phyloP scores from a whole-genome alignment of 2,329 filamentous ascomycete species.

The Talaromyces sp. region DNA sequence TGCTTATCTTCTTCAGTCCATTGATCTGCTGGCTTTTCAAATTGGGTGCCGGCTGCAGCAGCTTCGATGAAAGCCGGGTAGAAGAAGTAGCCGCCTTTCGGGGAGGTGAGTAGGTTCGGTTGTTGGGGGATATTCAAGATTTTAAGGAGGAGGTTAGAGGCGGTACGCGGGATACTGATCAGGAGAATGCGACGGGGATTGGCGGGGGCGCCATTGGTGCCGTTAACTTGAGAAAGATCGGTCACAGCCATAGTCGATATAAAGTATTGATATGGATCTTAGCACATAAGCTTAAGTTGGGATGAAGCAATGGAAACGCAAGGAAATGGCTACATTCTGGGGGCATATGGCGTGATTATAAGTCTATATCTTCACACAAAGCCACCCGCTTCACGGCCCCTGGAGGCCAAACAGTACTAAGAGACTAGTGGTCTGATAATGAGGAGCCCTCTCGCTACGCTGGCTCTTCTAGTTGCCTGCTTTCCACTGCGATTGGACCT shows the following conservation, averaged over 20 bases:
- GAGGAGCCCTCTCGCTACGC: not conserved
- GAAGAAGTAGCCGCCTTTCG: conserved; percentile 24
- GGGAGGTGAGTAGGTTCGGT: conserved; percentile 18
- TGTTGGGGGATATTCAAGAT: conserved; percentile 23
- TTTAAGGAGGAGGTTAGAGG: conserved; percentile 24
- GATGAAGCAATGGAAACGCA: conserved; percentile 6
- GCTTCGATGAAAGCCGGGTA: conserved; percentile 7
- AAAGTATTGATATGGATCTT: not conserved
- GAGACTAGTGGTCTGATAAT: not conserved
- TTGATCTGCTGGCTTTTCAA: conserved; percentile 22
- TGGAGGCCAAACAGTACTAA: too few relatives aligned
- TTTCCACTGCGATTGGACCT: not conserved
- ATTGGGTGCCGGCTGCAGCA: conserved; percentile 10
- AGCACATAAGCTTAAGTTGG: conserved; percentile 13
- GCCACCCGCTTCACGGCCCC: too few relatives aligned
- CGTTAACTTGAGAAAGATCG: not conserved
- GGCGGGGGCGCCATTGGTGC: not conserved
- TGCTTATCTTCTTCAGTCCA: conserved; percentile 33
- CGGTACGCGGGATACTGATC: conserved; percentile 21
- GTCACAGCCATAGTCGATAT: not conserved
- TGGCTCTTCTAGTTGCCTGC: not conserved
- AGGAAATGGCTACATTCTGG: conserved; percentile 6
- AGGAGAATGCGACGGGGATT: conserved; percentile 11
- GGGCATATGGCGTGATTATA: conserved; percentile 17
- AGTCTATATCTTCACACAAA: not conserved